Base-by-base conservation (phyloP, 1,284 basidiomycete species). In the Moniliophthora roreri region DNA sequence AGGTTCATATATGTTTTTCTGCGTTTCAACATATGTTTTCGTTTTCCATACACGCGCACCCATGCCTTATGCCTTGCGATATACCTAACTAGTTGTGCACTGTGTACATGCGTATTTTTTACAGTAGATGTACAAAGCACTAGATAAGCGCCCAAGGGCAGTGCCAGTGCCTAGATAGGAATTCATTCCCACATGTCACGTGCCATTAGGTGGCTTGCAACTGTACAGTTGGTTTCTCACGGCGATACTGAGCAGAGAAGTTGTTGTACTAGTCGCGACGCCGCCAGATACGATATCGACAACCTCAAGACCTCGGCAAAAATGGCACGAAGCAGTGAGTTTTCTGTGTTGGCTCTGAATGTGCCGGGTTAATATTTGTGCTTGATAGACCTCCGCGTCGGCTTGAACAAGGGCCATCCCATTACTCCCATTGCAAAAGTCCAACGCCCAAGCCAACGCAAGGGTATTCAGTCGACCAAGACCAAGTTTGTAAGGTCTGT, bases 391-490 rank as follows among this genome's bases (percentile, higher is more conserved):
- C 77, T 95, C 72, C 91, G 93, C 68, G 80, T 81, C 75, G 97
- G 97, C 68, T 80, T 84, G 68, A 97, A 96, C 86, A 88, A 89
- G 68, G 97, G 97, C 65, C 91, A 90, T 81, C 88, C 91, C 63
- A 97, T 95, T 54, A 97, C 93, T 55, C 74, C 87, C 66, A 90
- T 98, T 69, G 78, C 87, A 65, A 89, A 92, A 75, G 74, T 76
- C 52, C 74, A 80, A 51, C 89, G 89, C 71, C 95, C 95, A 54
- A 91, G 89, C 66, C 87, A 96, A 70, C 91, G 93, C 75, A 99
- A 98, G 84, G 97, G 96, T 63, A 74, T 85, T 64, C 83, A 86
- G 70, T 89, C 90, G 54, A 81, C 82, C 64, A 92, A 91, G 78
- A 93, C 87, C 69, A 88, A 88, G 68, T 95, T 98, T 68, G 93